Conservation (phyloP, 1,284 basidiomycete genomes). For the Pseudozyma sp. region DNA sequence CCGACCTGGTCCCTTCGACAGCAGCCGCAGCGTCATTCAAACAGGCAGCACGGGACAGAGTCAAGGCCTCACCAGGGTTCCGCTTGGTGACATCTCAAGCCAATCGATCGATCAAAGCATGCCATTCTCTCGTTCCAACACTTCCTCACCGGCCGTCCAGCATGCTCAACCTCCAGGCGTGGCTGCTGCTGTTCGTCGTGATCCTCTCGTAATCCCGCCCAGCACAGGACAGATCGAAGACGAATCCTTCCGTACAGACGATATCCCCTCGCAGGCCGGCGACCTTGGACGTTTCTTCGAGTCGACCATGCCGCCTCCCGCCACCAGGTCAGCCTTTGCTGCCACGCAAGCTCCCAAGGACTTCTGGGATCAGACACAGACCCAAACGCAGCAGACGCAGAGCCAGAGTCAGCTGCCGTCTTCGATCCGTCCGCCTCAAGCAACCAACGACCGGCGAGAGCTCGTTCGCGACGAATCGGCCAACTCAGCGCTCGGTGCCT, state of each 20-base stretch:
- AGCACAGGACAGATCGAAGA: conserved; percentile 28
- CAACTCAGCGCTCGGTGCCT: conserved; percentile 60
- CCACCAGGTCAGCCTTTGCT: background rate
- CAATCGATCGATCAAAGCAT: conserved; percentile 41
- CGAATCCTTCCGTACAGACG: conserved; percentile 49
- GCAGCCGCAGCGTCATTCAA: conserved; percentile 11
- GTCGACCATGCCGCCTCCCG: conserved; percentile 41
- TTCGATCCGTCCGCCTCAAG: conserved; percentile 8
- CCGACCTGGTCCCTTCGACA: conserved; percentile 33
- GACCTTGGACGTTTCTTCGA: conserved; percentile 56
- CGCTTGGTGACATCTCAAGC: conserved; percentile 43
- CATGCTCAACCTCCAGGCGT: conserved; percentile 15
- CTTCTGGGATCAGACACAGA: conserved; percentile 38
- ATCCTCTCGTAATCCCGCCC: conserved; percentile 21
- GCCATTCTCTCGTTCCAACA: conserved; percentile 32
- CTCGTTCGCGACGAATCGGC: conserved; percentile 38
- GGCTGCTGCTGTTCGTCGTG: conserved; percentile 11
- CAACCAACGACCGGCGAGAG: conserved; percentile 3
- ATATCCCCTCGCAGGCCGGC: conserved; percentile 45
- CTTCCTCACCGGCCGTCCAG: conserved; percentile 27
- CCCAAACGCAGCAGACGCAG: conserved; percentile 21
- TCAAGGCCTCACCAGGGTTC: conserved; percentile 19
- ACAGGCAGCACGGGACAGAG: conserved; percentile 7
- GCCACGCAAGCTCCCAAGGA: conserved; percentile 22
- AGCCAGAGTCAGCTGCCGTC: conserved; percentile 30